phyloP scores from a whole-genome alignment of 495 filamentous ascomycete species.

The Choiromyces venosus region DNA sequence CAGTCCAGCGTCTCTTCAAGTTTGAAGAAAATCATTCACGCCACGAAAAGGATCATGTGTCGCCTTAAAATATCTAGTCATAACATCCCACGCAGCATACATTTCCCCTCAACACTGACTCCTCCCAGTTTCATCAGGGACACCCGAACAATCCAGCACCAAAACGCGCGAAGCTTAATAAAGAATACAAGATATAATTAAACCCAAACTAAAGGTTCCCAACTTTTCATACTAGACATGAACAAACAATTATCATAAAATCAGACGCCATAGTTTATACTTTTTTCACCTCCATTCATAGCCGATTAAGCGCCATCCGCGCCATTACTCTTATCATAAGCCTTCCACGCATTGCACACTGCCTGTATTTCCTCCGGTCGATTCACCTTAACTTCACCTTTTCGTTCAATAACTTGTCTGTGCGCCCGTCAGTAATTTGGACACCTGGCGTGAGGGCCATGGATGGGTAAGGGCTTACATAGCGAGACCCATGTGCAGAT shows the following conservation, averaged over 20 bases:
- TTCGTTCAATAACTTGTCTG: background rate
- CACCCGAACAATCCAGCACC: background rate
- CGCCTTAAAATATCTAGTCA: no score
- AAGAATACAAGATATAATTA: background rate
- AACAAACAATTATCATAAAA: background rate
- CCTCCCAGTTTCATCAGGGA: no score
- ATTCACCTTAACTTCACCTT: background rate
- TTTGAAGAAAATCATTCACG: background rate
- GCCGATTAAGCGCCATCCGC: background rate
- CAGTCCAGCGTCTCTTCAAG: no score
- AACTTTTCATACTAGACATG: no score
- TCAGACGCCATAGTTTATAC: no score
- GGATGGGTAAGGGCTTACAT: background rate
- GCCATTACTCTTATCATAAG: background rate
- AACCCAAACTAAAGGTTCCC: background rate
- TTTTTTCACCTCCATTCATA: background rate
- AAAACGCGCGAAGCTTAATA: background rate
- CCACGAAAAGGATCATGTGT: no score
- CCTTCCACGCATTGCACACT: background rate
- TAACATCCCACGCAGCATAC: background rate
- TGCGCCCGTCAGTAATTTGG: background rate
- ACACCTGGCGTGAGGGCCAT: background rate
- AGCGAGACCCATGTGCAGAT: conserved; percentile 18
- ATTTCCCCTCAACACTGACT: background rate
- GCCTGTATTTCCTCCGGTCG: background rate